Evolutionary conservation across 805 yeast species (phyloP).

Genomic region (Candida germanica): DNA sequence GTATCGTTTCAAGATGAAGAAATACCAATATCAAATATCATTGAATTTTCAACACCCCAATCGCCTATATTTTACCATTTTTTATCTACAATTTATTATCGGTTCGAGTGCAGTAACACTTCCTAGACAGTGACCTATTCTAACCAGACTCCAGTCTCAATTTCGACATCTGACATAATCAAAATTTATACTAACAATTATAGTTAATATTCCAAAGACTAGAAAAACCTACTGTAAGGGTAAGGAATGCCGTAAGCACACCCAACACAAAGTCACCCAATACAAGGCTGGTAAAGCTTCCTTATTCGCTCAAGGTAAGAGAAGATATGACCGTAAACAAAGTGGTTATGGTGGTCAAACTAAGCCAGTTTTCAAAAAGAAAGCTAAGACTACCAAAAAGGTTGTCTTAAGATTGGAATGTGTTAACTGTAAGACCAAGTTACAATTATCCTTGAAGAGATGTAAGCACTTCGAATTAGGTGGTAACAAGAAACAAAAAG

Average conservation of each 20-base stretch:
- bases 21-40: too few relatives aligned
- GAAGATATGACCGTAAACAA: slow-evolving; percentile 99
- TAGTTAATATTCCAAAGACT: slow-evolving; percentile 99
- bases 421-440: slow-evolving; percentile 97
- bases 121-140: background rate
- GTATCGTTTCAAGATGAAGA: too few relatives aligned
- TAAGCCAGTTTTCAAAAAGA: slow-evolving; percentile 99
- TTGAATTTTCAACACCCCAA: too few relatives aligned
- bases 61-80: too few relatives aligned
- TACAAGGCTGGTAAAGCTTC: slow-evolving; percentile 99
- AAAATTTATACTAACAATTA: slow-evolving; percentile 7
- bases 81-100: too few relatives aligned
- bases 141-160: background rate
- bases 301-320: slow-evolving; percentile 99
- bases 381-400: slow-evolving; percentile 99
- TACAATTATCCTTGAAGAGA: slow-evolving; percentile 97
- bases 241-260: slow-evolving; percentile 98
- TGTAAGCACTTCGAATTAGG: slow-evolving; percentile 99
- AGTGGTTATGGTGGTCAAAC: slow-evolving; percentile 99
- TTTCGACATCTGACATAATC: background rate
- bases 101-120: too few relatives aligned
- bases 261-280: slow-evolving; percentile 99
- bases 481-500: slow-evolving; percentile 99
- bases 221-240: slow-evolving; percentile 99
- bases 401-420: slow-evolving; percentile 99